A percentile compares a stretch with the other conserved stretches of the same genome.
Evolutionary conservation across 257 asterid genomes (phyloP).

Genomic region (Plectranthus barbatus): DNA sequence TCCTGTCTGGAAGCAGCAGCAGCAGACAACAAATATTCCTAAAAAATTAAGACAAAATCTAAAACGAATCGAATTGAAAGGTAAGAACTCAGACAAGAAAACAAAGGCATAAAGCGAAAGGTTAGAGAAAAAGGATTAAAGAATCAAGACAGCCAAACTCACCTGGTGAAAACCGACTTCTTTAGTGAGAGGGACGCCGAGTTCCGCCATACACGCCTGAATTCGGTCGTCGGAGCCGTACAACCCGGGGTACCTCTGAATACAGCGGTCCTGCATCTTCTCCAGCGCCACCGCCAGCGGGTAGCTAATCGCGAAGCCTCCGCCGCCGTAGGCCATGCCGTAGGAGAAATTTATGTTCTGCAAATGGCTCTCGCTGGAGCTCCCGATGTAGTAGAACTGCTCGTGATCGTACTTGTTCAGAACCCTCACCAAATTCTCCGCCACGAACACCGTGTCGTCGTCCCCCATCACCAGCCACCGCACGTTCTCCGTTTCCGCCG

Average conservation of each 20-base stretch:
- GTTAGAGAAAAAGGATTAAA: background rate
- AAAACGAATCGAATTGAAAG: background rate
- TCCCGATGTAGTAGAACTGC: constrained; percentile 76
- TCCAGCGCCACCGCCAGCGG: constrained; percentile 73
- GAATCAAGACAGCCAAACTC: background rate
- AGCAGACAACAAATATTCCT: no score
- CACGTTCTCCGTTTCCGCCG: constrained; percentile 38
- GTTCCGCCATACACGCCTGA: constrained; percentile 97
- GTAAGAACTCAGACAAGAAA: background rate
- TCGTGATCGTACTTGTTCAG: constrained; percentile 74
- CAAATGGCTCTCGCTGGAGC: constrained; percentile 80
- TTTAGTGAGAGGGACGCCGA: constrained; percentile 88
- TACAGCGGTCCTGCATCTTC: constrained; percentile 75
- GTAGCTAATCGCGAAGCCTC: constrained; percentile 84
- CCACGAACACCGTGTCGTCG: constrained; percentile 74
- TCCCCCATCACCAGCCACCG: constrained; percentile 97
- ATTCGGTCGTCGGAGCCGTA: constrained; percentile 87
- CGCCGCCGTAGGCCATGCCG: constrained; percentile 88
- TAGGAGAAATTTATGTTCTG: constrained; percentile 77
- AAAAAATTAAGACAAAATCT: no score
- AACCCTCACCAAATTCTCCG: constrained; percentile 71
- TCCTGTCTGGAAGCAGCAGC: no score
- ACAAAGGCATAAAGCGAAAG: background rate
- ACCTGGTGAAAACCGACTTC: constrained; percentile 93
- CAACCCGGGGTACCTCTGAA: constrained; percentile 71